phyloP scores from a whole-genome alignment of 805 yeast species.

The Blastobotrys mokoenaii region DNA sequence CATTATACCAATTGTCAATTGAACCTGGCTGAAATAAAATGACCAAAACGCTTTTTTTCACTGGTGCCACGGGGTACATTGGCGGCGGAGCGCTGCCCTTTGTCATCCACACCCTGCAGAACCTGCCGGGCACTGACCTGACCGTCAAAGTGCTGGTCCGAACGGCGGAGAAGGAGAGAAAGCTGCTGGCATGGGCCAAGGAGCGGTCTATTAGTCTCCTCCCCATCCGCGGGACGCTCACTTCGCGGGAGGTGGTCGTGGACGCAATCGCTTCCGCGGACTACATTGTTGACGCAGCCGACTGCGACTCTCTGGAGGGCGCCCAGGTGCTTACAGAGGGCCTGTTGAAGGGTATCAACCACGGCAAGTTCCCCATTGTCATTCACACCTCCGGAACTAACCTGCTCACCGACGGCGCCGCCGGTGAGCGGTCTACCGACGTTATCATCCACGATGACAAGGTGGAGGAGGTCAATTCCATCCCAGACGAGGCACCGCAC shows the following conservation, averaged over 20 bases:
- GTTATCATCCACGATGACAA: slow-evolving; percentile 11
- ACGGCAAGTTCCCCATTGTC: slow-evolving; percentile 9
- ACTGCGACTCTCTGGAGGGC: slow-evolving; percentile 9
- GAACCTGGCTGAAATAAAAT: too few species aligned
- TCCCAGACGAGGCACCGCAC: slow-evolving; percentile 13
- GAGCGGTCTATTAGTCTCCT: slow-evolving; percentile 6
- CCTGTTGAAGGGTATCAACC: slow-evolving; percentile 4
- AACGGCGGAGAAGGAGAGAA: slow-evolving; percentile 7
- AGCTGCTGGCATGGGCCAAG: slow-evolving; percentile 13
- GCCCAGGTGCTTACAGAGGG: slow-evolving; percentile 10
- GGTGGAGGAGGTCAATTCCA: slow-evolving; percentile 8
- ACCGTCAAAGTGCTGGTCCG: slow-evolving; percentile 10
- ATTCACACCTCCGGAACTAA: slow-evolving; percentile 16
- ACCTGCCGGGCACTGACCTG: not conserved
- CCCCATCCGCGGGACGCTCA: slow-evolving; percentile 8
- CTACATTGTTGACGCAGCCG: slow-evolving; percentile 11
- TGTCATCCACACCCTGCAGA: slow-evolving; percentile 4
- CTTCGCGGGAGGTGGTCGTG: slow-evolving; percentile 1
- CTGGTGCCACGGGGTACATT: slow-evolving; percentile 16
- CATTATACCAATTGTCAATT: too few species aligned
- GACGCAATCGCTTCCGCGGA: slow-evolving; percentile 9
- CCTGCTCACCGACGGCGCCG: slow-evolving; percentile 9
- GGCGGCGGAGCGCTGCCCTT: slow-evolving; percentile 14
- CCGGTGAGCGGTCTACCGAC: slow-evolving; percentile 5
- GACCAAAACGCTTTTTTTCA: slow-evolving; percentile 6